phyloP scores from a whole-genome alignment of 108 stramenopile species.

The Discostella stelligeroides region DNA sequence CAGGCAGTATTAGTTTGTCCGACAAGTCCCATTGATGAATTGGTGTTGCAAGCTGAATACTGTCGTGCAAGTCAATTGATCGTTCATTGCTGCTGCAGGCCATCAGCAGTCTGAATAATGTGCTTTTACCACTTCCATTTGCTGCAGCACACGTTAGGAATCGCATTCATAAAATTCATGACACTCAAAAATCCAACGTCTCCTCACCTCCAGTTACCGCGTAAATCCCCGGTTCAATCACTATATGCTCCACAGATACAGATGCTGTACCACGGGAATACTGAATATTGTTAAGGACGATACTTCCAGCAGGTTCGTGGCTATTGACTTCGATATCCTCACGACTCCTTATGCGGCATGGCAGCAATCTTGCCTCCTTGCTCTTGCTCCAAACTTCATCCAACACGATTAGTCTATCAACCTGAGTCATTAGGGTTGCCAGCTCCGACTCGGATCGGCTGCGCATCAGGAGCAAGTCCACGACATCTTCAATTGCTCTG shows the following conservation, averaged over 20 bases:
- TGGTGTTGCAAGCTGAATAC: slow-evolving; percentile 71
- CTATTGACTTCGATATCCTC: slow-evolving; percentile 2
- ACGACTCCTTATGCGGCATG: slow-evolving; percentile 55
- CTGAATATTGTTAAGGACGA: slow-evolving; percentile 63
- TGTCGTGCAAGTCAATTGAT: slow-evolving; percentile 73
- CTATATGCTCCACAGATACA: slow-evolving; percentile 71
- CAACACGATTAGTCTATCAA: slow-evolving; percentile 68
- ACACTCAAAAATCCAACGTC: background rate
- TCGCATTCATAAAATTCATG: slow-evolving; percentile 4
- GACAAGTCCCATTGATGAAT: slow-evolving; percentile 51
- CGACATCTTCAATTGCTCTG: slow-evolving; percentile 86
- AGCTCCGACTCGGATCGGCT: slow-evolving; percentile 83
- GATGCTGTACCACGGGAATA: slow-evolving; percentile 79
- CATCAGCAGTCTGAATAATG: slow-evolving; percentile 82
- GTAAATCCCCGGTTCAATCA: slow-evolving; percentile 79
- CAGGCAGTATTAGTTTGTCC: slow-evolving; percentile 49
- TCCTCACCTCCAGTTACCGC: slow-evolving; percentile 73
- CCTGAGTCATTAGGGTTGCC: slow-evolving; percentile 82
- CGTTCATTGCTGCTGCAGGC: slow-evolving; percentile 76
- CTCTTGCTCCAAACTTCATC: slow-evolving; percentile 69
- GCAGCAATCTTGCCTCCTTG: slow-evolving; percentile 56
- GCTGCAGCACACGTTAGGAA: slow-evolving; percentile 12
- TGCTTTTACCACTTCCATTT: slow-evolving; percentile 69
- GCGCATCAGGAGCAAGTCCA: slow-evolving; percentile 80
- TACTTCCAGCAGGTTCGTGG: slow-evolving; percentile 2